Conservation (phyloP, 495 filamentous ascomycete genomes). For the Aspergillus ostianus region DNA sequence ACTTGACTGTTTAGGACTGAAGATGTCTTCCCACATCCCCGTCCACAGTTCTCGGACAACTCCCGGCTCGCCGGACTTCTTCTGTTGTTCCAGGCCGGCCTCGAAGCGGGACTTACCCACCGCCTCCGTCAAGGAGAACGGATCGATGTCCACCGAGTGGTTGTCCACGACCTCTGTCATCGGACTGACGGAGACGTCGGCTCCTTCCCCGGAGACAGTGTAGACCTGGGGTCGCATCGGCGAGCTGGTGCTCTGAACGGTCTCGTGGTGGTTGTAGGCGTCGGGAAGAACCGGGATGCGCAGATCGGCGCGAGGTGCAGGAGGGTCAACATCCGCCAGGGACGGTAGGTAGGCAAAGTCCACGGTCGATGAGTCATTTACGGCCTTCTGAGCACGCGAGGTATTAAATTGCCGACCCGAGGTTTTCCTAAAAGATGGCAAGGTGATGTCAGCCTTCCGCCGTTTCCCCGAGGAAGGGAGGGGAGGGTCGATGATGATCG, state of each 20-base stretch:
- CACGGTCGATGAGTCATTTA: conserved; percentile 59
- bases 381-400: conserved; percentile 51
- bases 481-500: background rate
- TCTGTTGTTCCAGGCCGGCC: conserved; percentile 33
- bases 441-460: conserved; percentile 21
- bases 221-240: conserved; percentile 58
- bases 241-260: conserved; percentile 24
- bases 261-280: conserved; percentile 31
- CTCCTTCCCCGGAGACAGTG: conserved; percentile 50
- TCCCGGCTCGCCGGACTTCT: conserved; percentile 31
- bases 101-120: conserved; percentile 44
- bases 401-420: conserved; percentile 59
- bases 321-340: conserved; percentile 41
- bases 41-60: conserved; percentile 50
- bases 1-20: conserved; percentile 42
- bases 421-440: conserved; percentile 16
- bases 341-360: conserved; percentile 64
- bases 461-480: conserved; percentile 12
- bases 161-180: conserved; percentile 63
- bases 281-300: conserved; percentile 57
- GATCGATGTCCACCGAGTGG: conserved; percentile 53
- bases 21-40: conserved; percentile 59
- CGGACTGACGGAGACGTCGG: conserved; percentile 52
- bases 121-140: conserved; percentile 54
- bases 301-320: conserved; percentile 26